phyloP scores from a whole-genome alignment of 1,284 basidiomycete genomes.

The Malassezia sp. region DNA sequence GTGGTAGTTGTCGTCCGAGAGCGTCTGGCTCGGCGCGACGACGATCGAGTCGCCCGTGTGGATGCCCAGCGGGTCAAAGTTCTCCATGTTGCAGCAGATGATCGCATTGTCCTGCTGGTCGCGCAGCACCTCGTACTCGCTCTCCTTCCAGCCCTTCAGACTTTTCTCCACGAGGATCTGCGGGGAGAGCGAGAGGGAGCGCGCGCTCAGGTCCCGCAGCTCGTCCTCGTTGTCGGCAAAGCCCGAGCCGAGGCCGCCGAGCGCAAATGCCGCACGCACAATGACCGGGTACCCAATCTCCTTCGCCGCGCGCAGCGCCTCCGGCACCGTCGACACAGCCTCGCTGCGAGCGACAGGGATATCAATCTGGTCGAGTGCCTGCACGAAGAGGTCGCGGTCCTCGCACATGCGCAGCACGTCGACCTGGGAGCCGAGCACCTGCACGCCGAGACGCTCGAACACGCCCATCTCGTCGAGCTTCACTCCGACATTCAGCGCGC shows the following conservation, averaged over 20 bases:
- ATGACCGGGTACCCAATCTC: conserved; percentile 95
- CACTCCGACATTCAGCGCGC: conserved; percentile 94
- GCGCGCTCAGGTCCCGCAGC: conserved; percentile 83
- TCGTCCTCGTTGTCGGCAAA: conserved; percentile 94
- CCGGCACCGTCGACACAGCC: conserved; percentile 89
- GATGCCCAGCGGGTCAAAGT: conserved; percentile 96
- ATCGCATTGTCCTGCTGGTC: conserved; percentile 79
- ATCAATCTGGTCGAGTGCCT: conserved; percentile 94
- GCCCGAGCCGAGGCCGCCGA: conserved; percentile 95
- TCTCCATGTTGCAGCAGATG: conserved; percentile 95
- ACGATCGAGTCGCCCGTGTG: conserved; percentile 99
- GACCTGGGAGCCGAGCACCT: conserved; percentile 82
- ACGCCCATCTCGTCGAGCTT: conserved; percentile 96
- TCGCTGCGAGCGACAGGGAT: conserved; percentile 95
- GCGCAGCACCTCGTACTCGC: conserved; percentile 97
- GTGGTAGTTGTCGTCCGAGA: conserved; percentile 90
- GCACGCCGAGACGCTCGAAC: conserved; percentile 81
- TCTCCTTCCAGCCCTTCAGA: conserved; percentile 99
- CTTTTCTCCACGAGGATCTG: conserved; percentile 95
- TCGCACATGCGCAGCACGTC: conserved; percentile 68
- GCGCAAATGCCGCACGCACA: conserved; percentile 90
- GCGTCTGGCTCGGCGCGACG: conserved; percentile 92
- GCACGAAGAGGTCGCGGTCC: conserved; percentile 91
- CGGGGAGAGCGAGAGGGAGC: conserved; percentile 76
- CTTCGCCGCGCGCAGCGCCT: conserved; percentile 78